phyloP scores from a whole-genome alignment of 2,329 filamentous ascomycete genomes.

The Scopulariopsis brevicaulis region DNA sequence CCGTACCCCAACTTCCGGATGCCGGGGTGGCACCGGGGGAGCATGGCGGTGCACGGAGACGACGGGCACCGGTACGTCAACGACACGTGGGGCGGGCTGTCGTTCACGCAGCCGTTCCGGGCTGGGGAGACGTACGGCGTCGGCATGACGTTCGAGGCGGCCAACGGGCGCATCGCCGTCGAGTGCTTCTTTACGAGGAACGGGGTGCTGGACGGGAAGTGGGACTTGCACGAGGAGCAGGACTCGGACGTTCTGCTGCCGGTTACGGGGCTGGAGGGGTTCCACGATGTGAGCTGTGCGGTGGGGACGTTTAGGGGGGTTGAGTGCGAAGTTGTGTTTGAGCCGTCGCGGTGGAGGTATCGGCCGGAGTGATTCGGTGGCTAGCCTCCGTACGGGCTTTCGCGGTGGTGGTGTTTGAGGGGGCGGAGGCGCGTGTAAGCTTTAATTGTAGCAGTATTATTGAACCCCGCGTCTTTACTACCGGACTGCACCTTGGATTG shows the following conservation, averaged over 20 bases:
- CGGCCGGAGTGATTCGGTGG: not conserved
- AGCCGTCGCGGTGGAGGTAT: conserved; percentile 47
- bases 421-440: not conserved
- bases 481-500: no score
- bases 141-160: conserved; percentile 49
- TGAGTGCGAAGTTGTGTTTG: conserved; percentile 56
- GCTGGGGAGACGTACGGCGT: conserved; percentile 58
- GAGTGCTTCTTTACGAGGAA: conserved; percentile 62
- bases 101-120: conserved; percentile 55
- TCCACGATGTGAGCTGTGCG: conserved; percentile 58
- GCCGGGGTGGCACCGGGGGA: conserved; percentile 71
- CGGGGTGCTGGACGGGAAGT: conserved; percentile 46
- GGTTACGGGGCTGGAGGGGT: conserved; percentile 56
- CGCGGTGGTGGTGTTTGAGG: not conserved
- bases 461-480: no score
- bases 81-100: conserved; percentile 59
- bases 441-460: no score
- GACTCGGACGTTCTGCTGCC: conserved; percentile 51
- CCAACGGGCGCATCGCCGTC: conserved; percentile 29
- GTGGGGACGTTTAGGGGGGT: conserved; percentile 61
- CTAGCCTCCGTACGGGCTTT: not conserved
- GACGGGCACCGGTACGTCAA: conserved; percentile 69
- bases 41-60: conserved; percentile 66
- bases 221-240: conserved; percentile 66
- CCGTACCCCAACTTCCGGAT: conserved; percentile 70